A percentile compares a stretch with the other conserved stretches of the same genome.
These are phyloP conservation scores for Podila minutissima DNA, from an alignment of 192 early-diverging fungal species.

Conservation along the genomic window DNA sequence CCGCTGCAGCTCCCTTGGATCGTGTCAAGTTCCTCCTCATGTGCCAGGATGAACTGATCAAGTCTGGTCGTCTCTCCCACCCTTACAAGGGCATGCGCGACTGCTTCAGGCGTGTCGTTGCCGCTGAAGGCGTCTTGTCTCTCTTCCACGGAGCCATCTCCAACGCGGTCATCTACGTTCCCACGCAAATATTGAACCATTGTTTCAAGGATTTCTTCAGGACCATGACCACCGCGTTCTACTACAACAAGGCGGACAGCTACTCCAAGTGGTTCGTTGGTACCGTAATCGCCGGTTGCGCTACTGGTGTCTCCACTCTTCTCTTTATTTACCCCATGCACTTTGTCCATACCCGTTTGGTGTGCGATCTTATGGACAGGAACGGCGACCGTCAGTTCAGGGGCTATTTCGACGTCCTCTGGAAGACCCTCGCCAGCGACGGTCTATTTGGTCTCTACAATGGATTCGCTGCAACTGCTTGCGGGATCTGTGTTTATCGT, in stretches of 20 bases:
- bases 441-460: constrained; percentile 94
- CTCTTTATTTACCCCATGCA: constrained; percentile 94
- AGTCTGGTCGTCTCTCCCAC: constrained; percentile 75
- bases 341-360: constrained; percentile 97
- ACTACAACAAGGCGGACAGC: constrained; percentile 74
- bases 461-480: constrained; percentile 73
- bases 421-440: constrained; percentile 81
- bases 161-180: constrained; percentile 97
- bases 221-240: constrained; percentile 78
- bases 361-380: constrained; percentile 80
- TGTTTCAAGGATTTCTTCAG: constrained; percentile 98
- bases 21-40: constrained; percentile 98
- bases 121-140: constrained; percentile 79
- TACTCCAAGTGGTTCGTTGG: constrained; percentile 87
- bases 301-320: constrained; percentile 91
- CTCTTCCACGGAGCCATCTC: constrained; percentile 91
- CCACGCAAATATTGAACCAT: constrained; percentile 96
- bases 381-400: constrained; percentile 90
- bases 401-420: constrained; percentile 86
- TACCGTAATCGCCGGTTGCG: constrained; percentile 94
- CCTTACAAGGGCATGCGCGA: constrained; percentile 96
- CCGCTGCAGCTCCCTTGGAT: constrained; percentile 96
- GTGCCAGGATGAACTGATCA: constrained; percentile 91
- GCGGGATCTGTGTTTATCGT: constrained; percentile 80
- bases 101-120: constrained; percentile 85